Conservation (phyloP, 257 asterid genomes). For the Forsythia viridissima region DNA sequence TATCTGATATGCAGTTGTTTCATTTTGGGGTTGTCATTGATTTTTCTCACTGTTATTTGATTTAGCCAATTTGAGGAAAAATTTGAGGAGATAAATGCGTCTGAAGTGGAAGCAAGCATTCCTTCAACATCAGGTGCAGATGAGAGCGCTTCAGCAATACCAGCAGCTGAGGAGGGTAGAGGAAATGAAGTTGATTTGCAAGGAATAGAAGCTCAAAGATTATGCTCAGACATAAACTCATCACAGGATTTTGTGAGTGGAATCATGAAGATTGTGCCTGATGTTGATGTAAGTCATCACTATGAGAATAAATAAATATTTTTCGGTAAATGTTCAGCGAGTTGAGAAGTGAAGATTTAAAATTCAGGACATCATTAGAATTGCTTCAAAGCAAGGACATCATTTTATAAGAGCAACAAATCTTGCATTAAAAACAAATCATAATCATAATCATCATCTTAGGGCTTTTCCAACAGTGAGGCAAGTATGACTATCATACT, state of each 20-base stretch:
- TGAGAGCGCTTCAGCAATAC: constrained; percentile 44
- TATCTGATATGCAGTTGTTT: constrained; percentile 10
- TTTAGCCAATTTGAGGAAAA: constrained; percentile 82
- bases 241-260: constrained; percentile 77
- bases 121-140: constrained; percentile 56
- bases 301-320: neutral
- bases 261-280: constrained; percentile 84
- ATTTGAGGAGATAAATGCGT: constrained; percentile 61
- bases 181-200: constrained; percentile 46
- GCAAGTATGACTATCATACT: neutral
- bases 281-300: constrained; percentile 75
- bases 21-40: constrained; percentile 10
- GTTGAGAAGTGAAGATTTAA: constrained; percentile 2
- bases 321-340: neutral
- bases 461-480: neutral
- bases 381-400: neutral
- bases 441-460: neutral
- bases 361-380: neutral
- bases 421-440: neutral
- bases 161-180: constrained; percentile 39
- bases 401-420: constrained; percentile 1
- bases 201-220: constrained; percentile 50
- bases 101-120: constrained; percentile 47
- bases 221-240: constrained; percentile 55
- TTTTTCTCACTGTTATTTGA: constrained; percentile 11